Evolutionary conservation across 805 yeast species (phyloP), one percentile per base, ranked within the genome.

Genomic region (Candida ascalaphidarum): DNA sequence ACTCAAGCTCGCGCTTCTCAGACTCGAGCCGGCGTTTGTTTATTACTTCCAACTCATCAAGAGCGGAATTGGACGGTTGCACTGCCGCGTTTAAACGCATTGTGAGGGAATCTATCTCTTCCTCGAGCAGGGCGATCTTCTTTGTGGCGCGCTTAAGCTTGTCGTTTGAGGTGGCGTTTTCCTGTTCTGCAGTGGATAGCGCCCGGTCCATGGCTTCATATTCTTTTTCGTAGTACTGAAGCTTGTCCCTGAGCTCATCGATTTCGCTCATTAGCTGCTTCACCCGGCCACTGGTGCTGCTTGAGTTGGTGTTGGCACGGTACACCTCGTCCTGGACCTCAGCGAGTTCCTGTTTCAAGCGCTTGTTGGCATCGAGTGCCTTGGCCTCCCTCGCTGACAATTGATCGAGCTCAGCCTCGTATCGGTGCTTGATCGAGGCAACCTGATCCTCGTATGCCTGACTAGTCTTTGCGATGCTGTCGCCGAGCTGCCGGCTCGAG

Each of bases 251-350:
- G 14, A 55, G 32, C n/a, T 54, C 50, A 8, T 30, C 8, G 18
- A 17, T 51, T 28, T 55, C 58, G 16, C 34, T 36, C 24, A 53
- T 59, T 29, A 49, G 53, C 31, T 35, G 48, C 20, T 46, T 47
- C 10, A 49, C 50, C 11, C 44, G 34, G 14, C 54, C 31, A n/a
- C 52, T 50, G 9, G 30, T 28, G n/a, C 29, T 26, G 20, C 39
- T 39, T 5, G 47, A 24, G 15, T 33, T 42, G 3, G 37, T 22
- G 16, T 40, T 40, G n/a, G 26, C 33, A 3, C 39, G 38, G 37
- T 39, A 43, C 16, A 43, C 24, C 25, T 45, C 48, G 20, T 39
- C 43, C 31, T 49, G 52, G 8, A 56, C 37, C 28, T 45, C 49
- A 19, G 53, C 51, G 6, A 52, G 33, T 25, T 58, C 55, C 4